Evolutionary conservation across 2,329 filamentous ascomycete genomes (phyloP).

Genomic region (Ascochyta lentis): DNA sequence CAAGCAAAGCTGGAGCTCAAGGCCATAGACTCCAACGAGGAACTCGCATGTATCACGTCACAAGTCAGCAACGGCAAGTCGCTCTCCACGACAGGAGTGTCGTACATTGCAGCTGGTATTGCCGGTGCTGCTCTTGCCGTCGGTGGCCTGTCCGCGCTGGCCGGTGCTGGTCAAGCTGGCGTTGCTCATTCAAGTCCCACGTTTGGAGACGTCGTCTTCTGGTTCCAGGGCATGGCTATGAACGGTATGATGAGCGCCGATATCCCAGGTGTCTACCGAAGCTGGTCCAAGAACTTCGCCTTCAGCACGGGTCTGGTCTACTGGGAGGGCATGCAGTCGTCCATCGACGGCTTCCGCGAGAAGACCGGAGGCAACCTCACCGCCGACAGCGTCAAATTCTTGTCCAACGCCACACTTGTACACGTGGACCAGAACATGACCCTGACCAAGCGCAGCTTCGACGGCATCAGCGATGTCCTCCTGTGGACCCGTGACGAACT

Average conservation of each 20-base stretch:
- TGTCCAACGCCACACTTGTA: conserved; percentile 78
- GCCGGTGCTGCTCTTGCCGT: conserved; percentile 82
- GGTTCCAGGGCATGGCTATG: conserved; percentile 93
- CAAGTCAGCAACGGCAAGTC: conserved; percentile 88
- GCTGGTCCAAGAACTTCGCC: conserved; percentile 90
- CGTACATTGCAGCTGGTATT: conserved; percentile 83
- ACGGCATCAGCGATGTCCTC: conserved; percentile 50
- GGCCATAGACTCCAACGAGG: conserved; percentile 62
- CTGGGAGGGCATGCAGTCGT: conserved; percentile 78
- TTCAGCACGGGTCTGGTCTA: conserved; percentile 87
- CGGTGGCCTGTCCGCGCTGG: conserved; percentile 73
- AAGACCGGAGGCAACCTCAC: conserved; percentile 87
- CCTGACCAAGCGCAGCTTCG: conserved; percentile 60
- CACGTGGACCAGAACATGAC: conserved; percentile 67
- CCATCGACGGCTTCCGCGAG: conserved; percentile 83
- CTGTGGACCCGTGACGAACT: conserved; percentile 63
- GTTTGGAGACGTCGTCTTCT: conserved; percentile 83
- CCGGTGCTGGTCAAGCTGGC: conserved; percentile 58
- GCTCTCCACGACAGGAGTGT: conserved; percentile 74
- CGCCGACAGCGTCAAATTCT: conserved; percentile 73
- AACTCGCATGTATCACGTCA: conserved; percentile 84
- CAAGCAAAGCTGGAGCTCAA: conserved; percentile 79
- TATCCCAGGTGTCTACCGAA: conserved; percentile 86
- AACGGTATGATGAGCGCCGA: conserved; percentile 95
- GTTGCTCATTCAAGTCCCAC: conserved; percentile 75